Evolutionary conservation across 108 stramenopile species (phyloP), one percentile per base, ranked within the genome.

Genomic region (Mediolabrus comicus): DNA sequence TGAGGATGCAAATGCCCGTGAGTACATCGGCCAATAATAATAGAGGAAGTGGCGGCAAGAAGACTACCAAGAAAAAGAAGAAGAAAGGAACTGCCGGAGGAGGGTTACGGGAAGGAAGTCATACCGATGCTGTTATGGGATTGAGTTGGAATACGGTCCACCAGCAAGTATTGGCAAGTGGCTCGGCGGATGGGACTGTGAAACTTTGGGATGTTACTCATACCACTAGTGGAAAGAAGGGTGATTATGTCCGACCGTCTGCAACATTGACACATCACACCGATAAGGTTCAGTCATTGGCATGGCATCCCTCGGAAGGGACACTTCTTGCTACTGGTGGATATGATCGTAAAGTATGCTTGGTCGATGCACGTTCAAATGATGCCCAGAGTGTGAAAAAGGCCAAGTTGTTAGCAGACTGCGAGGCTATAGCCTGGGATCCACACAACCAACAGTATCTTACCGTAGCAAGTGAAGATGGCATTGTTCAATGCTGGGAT

Each of bases 41-140:
- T n/a, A n/a, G n/a, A n/a, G n/a, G n/a, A n/a, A n/a, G 43, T 46
- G 70, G 53, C 39, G 35, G 34, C 0, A 36, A 55, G 68, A 74
- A 80, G 36, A 87, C 86, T 38, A 92, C 83, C 64, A 83, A 80
- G 53, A 74, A 84, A 17, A 87, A 84, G 35, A 82, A 79, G 34
- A 86, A 87, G 77, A 58, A 62, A 35, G 68, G 69, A 30, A n/a
- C 51, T 17, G 39, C 51, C 28, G 6, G 49, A 2, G 59, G 65
- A 12, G 87, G 77, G 24, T 79, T 96, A 49, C 66, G 80, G 34
- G 76, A 84, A 8, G 98, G 95, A 11, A 92, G 89, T 67, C 98
- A 99, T 74, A 96, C 89, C 4, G 98, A 97, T 72, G 98, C 98
- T 14, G 97, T 99, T 19, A 97, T 99, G 95, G 79, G 91, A 12